Base-by-base conservation (phyloP, 202 grass and related monocot species). In the Setaria italica region DNA sequence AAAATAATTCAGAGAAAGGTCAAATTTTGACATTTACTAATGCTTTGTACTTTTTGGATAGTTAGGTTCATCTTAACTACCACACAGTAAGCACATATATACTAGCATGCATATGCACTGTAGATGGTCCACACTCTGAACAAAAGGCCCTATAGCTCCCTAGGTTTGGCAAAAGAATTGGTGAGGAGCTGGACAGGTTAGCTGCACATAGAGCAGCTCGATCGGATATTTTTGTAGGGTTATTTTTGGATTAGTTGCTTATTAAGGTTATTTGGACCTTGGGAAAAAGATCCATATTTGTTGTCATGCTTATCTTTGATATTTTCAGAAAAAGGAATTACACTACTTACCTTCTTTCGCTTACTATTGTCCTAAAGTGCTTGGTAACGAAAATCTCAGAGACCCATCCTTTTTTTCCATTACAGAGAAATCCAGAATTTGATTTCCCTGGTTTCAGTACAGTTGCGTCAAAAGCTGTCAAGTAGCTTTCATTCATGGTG, bases 121-220 rank as follows among this genome's bases (percentile, higher is more conserved):
- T 62, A 49, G 57, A 67, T 80, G 81, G 87, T 85, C 76, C 76
- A 89, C 76, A 89, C 50, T 74, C 75, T 79, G 30, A 59, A 49
- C 20, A 80, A n/a, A 88, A 84, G 65, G 81, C 11, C n/a, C 15
- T 57, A 64, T 77, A 77, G 25, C 10, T 65, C 67, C 4, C 57
- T 79, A 88, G 67, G 74, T 70, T 67, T 66, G 11, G 75, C 77
- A 37, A 74, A 74, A 74, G 37, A 67, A 57, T 78, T 63, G 16
- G 54, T 46, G 47, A 79, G 47, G 30, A 12, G 1, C 46, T 47
- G 37, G 48, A 65, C 48, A n/a, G 50, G 50, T 68, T 74, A 73
- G 39, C 49, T 74, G 75, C 49, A 79, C 59, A 30, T 60, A 74
- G 68, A 75, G 68, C 32, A 80, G 74, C 21, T 73, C 17, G 48